Conservation (phyloP, 176 grass and related monocot genomes). For the maize (Zea mays) region DNA sequence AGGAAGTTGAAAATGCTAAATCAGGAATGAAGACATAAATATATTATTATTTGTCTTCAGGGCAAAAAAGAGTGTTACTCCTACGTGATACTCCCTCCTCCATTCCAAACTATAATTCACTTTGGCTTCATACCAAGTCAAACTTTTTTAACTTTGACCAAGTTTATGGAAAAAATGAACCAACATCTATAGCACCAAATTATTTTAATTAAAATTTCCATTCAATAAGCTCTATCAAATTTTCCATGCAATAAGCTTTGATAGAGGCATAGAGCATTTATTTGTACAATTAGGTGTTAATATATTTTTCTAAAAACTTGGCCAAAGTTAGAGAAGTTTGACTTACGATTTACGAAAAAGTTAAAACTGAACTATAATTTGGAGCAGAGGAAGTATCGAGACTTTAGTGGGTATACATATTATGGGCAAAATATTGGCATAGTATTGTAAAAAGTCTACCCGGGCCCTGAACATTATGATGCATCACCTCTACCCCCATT, state of each 20-base stretch:
- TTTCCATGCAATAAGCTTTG: not conserved
- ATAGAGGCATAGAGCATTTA: not conserved
- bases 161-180: not conserved
- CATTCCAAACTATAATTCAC: not conserved
- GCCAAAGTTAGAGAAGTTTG: not conserved
- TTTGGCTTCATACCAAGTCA: not conserved
- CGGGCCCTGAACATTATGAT: not conserved
- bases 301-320: not conserved
- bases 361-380: not conserved
- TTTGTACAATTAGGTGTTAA: not conserved
- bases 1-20: constrained; percentile 15
- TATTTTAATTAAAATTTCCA: not conserved
- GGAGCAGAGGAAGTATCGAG: not conserved
- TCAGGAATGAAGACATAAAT: constrained; percentile 1
- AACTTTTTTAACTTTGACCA: not conserved
- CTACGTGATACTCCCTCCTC: not conserved
- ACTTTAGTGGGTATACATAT: not conserved
- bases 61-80: not conserved
- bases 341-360: not conserved
- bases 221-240: not conserved
- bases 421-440: not conserved
- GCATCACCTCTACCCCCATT: not conserved
- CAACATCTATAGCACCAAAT: not conserved
- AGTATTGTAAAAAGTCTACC: not conserved
- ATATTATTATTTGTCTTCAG: constrained; percentile 12